A percentile compares a stretch with the other conserved stretches of the same genome.
Evolutionary conservation across 2,329 filamentous ascomycete genomes (phyloP).

Genomic region (Cercospora janseana): DNA sequence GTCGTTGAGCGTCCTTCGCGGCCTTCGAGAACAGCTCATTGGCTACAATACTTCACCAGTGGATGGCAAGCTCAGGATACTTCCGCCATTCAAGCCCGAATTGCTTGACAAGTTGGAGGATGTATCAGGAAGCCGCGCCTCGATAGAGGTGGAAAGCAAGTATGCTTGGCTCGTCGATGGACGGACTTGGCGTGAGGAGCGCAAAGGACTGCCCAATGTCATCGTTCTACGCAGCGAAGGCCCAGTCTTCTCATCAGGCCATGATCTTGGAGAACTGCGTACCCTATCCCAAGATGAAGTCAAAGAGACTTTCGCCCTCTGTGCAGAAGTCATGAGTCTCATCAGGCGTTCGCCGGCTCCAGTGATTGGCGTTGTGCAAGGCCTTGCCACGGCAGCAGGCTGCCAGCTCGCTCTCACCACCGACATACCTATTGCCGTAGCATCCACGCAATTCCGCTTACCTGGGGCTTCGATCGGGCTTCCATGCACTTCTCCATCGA

Average conservation of each 20-base stretch:
- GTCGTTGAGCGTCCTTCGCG: conserved; percentile 17
- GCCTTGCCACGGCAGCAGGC: conserved; percentile 24
- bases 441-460: conserved; percentile 20
- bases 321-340: conserved; percentile 23
- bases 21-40: conserved; percentile 20
- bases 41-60: conserved; percentile 22
- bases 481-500: conserved; percentile 22
- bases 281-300: conserved; percentile 17
- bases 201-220: conserved; percentile 20
- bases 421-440: conserved; percentile 22
- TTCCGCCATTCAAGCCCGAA: conserved; percentile 19
- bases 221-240: conserved; percentile 22
- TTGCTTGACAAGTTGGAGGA: conserved; percentile 19
- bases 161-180: conserved; percentile 21
- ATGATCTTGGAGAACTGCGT: conserved; percentile 23
- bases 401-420: conserved; percentile 22
- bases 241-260: conserved; percentile 24
- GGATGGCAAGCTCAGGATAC: conserved; percentile 19
- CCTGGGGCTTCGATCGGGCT: conserved; percentile 24
- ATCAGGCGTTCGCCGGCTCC: conserved; percentile 21
- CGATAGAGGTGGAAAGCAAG: not conserved
- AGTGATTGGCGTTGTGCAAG: conserved; percentile 21
- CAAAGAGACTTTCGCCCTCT: conserved; percentile 22
- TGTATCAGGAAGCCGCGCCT: not conserved
- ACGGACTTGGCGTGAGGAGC: conserved; percentile 12